phyloP scores from a whole-genome alignment of 2,329 filamentous ascomycete genomes.

The Colletotrichum sp. region DNA sequence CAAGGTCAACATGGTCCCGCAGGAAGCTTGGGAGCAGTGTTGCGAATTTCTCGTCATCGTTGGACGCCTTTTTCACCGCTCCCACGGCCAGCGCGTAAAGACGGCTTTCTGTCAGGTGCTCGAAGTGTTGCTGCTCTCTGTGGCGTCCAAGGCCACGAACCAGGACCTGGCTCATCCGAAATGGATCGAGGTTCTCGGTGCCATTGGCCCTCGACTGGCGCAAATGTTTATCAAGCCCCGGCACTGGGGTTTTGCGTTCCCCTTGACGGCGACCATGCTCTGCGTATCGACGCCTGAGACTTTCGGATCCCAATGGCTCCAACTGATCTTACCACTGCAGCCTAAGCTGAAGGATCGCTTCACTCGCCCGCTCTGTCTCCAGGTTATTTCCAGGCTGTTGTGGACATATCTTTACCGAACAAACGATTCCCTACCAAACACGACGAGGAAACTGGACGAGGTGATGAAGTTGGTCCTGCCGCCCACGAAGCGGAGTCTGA shows the following conservation, averaged over 20 bases:
- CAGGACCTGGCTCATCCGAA: constrained; percentile 80
- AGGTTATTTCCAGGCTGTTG: constrained; percentile 86
- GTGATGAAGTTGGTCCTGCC: constrained; percentile 86
- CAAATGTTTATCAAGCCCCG: constrained; percentile 91
- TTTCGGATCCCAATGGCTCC: constrained; percentile 86
- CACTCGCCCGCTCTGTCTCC: constrained; percentile 79
- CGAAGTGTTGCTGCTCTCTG: constrained; percentile 82
- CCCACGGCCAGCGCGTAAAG: constrained; percentile 89
- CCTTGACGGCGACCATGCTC: constrained; percentile 83
- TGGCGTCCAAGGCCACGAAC: constrained; percentile 79
- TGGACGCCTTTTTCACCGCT: constrained; percentile 80
- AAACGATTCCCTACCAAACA: constrained; percentile 71
- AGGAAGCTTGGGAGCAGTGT: constrained; percentile 81
- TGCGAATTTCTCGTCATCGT: constrained; percentile 88
- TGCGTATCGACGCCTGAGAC: constrained; percentile 87
- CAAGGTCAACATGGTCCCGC: constrained; percentile 74
- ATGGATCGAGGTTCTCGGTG: constrained; percentile 85
- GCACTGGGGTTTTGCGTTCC: constrained; percentile 90
- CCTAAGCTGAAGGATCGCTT: constrained; percentile 83
- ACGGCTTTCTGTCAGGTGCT: constrained; percentile 93
- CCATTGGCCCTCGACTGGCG: constrained; percentile 77
- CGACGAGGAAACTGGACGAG: constrained; percentile 85
- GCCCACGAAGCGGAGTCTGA: constrained; percentile 77
- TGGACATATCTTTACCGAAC: constrained; percentile 95
- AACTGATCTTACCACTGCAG: constrained; percentile 78